Evolutionary conservation across 2,329 filamentous ascomycete species (phyloP).

Genomic region (Cladophialophora immunda): DNA sequence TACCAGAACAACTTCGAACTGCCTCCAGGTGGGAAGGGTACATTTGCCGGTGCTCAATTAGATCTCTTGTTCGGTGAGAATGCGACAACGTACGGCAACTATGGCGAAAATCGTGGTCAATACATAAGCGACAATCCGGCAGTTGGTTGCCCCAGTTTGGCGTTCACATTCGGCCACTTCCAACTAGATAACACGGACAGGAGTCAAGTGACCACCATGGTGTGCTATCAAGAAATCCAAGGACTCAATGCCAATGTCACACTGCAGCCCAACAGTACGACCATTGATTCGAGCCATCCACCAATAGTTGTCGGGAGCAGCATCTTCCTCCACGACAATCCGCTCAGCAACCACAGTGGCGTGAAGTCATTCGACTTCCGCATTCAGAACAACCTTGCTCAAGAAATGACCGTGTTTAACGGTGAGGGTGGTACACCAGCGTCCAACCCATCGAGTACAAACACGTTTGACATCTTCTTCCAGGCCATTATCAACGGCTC

Average conservation of each 20-base stretch:
- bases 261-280: conserved; percentile 34
- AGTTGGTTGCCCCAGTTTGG: conserved; percentile 40
- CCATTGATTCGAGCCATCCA: conserved; percentile 31
- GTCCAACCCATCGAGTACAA: conserved; percentile 24
- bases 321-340: conserved; percentile 32
- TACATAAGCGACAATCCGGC: conserved; percentile 40
- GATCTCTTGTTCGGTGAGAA: conserved; percentile 40
- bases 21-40: conserved; percentile 23
- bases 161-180: conserved; percentile 40
- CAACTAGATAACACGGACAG: conserved; percentile 28
- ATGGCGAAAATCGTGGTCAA: conserved; percentile 37
- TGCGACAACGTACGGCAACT: conserved; percentile 35
- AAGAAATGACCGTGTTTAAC: conserved; percentile 37
- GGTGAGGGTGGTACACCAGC: conserved; percentile 26
- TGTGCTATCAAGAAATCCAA: conserved; percentile 41
- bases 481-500: conserved; percentile 38
- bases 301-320: conserved; percentile 28
- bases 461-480: conserved; percentile 37
- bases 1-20: conserved; percentile 37
- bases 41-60: conserved; percentile 38
- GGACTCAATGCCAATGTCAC: conserved; percentile 36
- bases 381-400: conserved; percentile 40
- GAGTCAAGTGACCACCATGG: conserved; percentile 37
- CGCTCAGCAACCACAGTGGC: conserved; percentile 28
- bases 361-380: conserved; percentile 39